Evolutionary conservation across 495 filamentous ascomycete species (phyloP), one percentile per base, ranked within the genome.

Genomic region (Rostrohypoxylon terebratum): DNA sequence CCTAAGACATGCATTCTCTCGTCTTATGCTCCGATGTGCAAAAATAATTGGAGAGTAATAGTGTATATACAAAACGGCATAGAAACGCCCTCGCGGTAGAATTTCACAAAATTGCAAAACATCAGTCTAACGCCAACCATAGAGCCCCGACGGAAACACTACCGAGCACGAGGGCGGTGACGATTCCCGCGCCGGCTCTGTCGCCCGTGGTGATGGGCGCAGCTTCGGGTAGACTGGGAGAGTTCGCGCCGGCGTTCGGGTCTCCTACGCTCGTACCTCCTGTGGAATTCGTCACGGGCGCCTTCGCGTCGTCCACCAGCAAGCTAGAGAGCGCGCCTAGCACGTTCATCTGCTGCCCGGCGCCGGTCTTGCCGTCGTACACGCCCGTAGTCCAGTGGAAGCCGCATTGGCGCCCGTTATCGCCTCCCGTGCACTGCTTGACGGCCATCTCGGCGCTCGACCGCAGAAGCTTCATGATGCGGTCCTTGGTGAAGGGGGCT

Each of bases 301-400:
- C 76, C 8, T 77, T 59, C 18, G 77, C 77, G 13, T 81, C 51
- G 1, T 66, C 55, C 36, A 86, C 78, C 7, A 90, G 71, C 28
- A 87, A 79, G 11, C 87, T 85, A 59, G 87, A 84, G 1, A 94
- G 83, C 13, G 90, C 87, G 36, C 85, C 87, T 47, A 94, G 77
- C 0, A 89, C 92, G 61, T 87, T 86, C 86, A 94, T 88, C 77
- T 92, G 86, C 82, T 93, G 89, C 0, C 91, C 91, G 0, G 89
- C 85, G 0, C 90, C 90, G 11, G 74, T 72, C 11, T 77, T 79
- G 1, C 86, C 87, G 72, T 94, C 92, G 80, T 86, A 93, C 10
- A 79, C 77, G 5, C 77, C 73, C 33, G 78, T 80, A 65, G 78
- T 87, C 91, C 94, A 96, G 69, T 82, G 85, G 72, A 92, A 83